Conservation (phyloP, 2,329 filamentous ascomycete species). For the Zalaria sp. region DNA sequence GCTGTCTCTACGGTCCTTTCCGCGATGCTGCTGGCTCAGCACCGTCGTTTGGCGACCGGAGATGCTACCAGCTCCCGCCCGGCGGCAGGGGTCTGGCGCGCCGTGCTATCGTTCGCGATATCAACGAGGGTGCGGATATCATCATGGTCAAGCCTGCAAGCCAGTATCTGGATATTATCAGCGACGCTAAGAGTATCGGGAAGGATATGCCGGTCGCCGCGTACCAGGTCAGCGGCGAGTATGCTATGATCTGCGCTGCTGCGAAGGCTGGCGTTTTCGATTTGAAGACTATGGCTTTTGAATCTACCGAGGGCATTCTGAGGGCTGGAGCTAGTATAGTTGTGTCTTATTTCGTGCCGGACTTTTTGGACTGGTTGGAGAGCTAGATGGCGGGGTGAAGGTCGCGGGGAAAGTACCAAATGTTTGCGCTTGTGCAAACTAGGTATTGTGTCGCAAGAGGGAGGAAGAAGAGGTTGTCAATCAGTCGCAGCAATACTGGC, state of each 20-base stretch:
- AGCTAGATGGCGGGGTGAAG: conserved; percentile 4
- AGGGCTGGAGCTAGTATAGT: conserved; percentile 87
- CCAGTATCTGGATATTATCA: conserved; percentile 94
- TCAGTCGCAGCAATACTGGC: too few relatives aligned
- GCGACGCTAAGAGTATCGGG: conserved; percentile 88
- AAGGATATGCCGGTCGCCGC: conserved; percentile 85
- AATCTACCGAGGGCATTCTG: conserved; percentile 85
- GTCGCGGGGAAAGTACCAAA: too few relatives aligned
- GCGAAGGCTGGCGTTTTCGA: conserved; percentile 96
- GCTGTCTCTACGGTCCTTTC: conserved; percentile 93
- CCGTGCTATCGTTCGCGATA: conserved; percentile 78
- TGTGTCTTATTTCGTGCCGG: conserved; percentile 86
- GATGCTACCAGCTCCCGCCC: conserved; percentile 92
- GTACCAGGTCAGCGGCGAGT: conserved; percentile 95
- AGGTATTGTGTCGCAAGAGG: too few relatives aligned
- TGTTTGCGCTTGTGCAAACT: too few relatives aligned
- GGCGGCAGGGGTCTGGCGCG: conserved; percentile 84
- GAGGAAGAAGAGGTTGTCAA: too few relatives aligned
- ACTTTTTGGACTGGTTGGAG: conserved; percentile 50
- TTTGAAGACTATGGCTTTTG: conserved; percentile 84
- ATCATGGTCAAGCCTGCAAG: conserved; percentile 99
- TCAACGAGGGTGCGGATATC: conserved; percentile 86
- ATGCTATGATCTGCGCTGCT: conserved; percentile 91
- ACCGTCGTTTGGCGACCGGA: conserved; percentile 85
- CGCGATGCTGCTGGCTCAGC: conserved; percentile 85